These are phyloP conservation scores for Tetracladium setigerum DNA, from an alignment of 495 filamentous ascomycete genomes.

Conservation along the genomic window DNA sequence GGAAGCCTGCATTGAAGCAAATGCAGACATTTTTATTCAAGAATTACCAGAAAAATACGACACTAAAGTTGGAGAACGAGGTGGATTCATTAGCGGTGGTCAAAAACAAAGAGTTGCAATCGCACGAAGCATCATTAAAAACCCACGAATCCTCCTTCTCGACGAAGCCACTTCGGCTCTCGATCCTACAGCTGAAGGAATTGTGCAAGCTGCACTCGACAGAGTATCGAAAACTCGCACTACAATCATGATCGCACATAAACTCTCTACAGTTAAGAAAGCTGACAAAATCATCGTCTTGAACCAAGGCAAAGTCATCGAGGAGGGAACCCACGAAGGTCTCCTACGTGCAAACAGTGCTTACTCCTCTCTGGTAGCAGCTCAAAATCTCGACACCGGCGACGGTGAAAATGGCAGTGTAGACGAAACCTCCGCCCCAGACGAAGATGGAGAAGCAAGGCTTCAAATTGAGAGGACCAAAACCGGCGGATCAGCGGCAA, in stretches of 20 bases:
- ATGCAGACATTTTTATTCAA: constrained; percentile 35
- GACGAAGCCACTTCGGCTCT: constrained; percentile 48
- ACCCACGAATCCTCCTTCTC: constrained; percentile 40
- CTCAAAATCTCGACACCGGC: constrained; percentile 38
- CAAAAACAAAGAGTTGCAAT: constrained; percentile 59
- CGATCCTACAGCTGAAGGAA: constrained; percentile 42
- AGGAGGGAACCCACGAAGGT: constrained; percentile 60
- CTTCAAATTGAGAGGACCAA: too few relatives aligned
- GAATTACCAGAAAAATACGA: constrained; percentile 41
- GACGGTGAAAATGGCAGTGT: too few relatives aligned
- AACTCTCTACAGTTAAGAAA: constrained; percentile 46
- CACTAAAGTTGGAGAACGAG: constrained; percentile 47
- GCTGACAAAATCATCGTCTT: constrained; percentile 55
- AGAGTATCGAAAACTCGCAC: constrained; percentile 26
- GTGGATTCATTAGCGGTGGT: constrained; percentile 48
- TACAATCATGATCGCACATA: constrained; percentile 44
- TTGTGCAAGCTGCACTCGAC: constrained; percentile 37
- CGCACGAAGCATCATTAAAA: constrained; percentile 39
- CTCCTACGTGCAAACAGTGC: constrained; percentile 49
- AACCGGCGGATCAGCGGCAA: too few relatives aligned
- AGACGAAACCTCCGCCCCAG: too few relatives aligned
- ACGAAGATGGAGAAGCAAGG: too few relatives aligned
- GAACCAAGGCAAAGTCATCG: constrained; percentile 47
- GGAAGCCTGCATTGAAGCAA: constrained; percentile 45
- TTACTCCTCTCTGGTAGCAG: constrained; percentile 44